Evolutionary conservation across 495 filamentous ascomycete genomes (phyloP).

Genomic region (Penicillium tannophilum): DNA sequence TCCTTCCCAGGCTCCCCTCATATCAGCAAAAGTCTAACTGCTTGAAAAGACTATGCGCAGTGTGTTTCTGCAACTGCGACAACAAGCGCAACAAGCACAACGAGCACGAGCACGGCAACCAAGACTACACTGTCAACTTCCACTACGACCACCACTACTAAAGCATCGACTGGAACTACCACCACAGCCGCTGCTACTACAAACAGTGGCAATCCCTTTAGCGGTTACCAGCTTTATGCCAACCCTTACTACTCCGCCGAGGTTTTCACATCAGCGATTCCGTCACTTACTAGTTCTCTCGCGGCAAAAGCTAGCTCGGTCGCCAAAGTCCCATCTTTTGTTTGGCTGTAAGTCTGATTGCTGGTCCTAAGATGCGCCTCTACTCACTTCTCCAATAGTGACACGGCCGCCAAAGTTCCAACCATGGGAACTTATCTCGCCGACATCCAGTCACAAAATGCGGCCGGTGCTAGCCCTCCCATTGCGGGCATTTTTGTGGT

Average conservation of each 20-base stretch:
- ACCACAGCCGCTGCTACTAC: conserved; percentile 19
- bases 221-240: conserved; percentile 54
- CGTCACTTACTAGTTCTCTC: conserved; percentile 45
- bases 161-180: conserved; percentile 1
- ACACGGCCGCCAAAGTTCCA: conserved; percentile 60
- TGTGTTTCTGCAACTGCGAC: conserved; percentile 11
- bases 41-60: conserved; percentile 14
- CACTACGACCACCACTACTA: background rate
- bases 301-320: conserved; percentile 48
- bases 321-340: conserved; percentile 67
- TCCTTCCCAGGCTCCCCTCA: background rate
- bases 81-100: background rate
- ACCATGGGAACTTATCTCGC: conserved; percentile 57
- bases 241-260: conserved; percentile 63
- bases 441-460: conserved; percentile 58
- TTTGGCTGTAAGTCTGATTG: conserved; percentile 61
- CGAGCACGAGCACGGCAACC: conserved; percentile 2
- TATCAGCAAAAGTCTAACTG: background rate
- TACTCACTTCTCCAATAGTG: conserved; percentile 32
- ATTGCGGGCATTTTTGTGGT: conserved; percentile 64
- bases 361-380: background rate
- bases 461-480: conserved; percentile 50
- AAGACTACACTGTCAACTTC: conserved; percentile 8
- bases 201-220: conserved; percentile 54
- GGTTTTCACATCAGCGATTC: conserved; percentile 52